Evolutionary conservation across 2,329 filamentous ascomycete species (phyloP).

Genomic region (Pseudogymnoascus sp.): DNA sequence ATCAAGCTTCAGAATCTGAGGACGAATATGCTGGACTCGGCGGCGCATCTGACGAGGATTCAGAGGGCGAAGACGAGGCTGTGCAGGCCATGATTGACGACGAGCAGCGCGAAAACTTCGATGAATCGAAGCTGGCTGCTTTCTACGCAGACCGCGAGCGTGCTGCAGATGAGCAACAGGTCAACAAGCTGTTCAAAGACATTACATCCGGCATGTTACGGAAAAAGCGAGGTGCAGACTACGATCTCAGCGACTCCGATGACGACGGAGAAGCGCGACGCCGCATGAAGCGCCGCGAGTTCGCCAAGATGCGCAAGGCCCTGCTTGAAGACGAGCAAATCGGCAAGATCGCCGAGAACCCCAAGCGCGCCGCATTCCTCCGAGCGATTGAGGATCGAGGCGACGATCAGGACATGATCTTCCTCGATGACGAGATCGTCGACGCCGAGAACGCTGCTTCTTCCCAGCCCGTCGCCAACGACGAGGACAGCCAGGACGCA

Average conservation of each 20-base stretch:
- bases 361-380: conserved; percentile 84
- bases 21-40: conserved; percentile 95
- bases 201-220: conserved; percentile 83
- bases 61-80: conserved; percentile 65
- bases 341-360: conserved; percentile 81
- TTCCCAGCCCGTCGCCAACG: conserved; percentile 30
- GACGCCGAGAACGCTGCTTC: conserved; percentile 30
- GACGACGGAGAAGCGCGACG: conserved; percentile 73
- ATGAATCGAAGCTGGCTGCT: conserved; percentile 75
- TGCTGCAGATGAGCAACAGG: conserved; percentile 72
- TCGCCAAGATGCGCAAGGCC: conserved; percentile 84
- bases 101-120: conserved; percentile 63
- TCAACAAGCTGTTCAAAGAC: conserved; percentile 87
- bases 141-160: conserved; percentile 72
- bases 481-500: conserved; percentile 26
- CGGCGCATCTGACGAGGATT: conserved; percentile 81
- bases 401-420: conserved; percentile 65
- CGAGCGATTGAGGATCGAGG: conserved; percentile 76
- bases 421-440: conserved; percentile 48
- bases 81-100: conserved; percentile 79
- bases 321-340: conserved; percentile 83
- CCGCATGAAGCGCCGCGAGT: conserved; percentile 77
- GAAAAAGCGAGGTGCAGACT: conserved; percentile 71
- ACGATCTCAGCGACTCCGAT: conserved; percentile 84
- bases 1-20: conserved; percentile 94